These are phyloP conservation scores for Colletotrichum tropicale DNA, from an alignment of 2,329 filamentous ascomycete species.

Conservation along the genomic window DNA sequence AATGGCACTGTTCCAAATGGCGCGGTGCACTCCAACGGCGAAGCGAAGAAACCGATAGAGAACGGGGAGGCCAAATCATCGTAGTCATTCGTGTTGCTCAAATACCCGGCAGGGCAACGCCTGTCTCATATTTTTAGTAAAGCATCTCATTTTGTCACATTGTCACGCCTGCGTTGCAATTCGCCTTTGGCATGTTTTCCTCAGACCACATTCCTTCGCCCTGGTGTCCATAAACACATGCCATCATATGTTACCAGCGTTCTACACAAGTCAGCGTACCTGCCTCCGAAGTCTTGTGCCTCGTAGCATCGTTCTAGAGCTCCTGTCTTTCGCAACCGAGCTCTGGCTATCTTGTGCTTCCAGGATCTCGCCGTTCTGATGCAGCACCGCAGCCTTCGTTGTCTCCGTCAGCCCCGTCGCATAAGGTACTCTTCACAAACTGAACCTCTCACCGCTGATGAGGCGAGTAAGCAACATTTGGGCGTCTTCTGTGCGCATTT, in stretches of 20 bases:
- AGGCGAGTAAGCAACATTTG: not conserved
- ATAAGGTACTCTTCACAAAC: not conserved
- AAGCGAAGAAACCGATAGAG: not conserved
- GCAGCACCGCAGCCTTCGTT: not conserved
- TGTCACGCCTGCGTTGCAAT: not conserved
- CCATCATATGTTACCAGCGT: not conserved
- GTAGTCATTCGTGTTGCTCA: constrained; percentile 8
- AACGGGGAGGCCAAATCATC: constrained; percentile 5
- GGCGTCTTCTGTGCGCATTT: not conserved
- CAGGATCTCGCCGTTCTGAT: not conserved
- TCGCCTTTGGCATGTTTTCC: not conserved
- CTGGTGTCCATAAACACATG: not conserved
- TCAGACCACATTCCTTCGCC: not conserved
- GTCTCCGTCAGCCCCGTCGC: not conserved
- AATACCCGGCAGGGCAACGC: constrained; percentile 18
- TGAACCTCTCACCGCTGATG: not conserved
- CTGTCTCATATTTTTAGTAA: constrained; percentile 15
- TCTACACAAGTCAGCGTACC: not conserved
- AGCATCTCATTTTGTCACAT: constrained; percentile 8
- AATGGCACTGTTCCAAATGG: not conserved
- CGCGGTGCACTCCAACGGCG: not conserved
- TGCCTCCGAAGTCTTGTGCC: not conserved
- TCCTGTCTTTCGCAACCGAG: not conserved
- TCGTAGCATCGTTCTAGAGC: not conserved
- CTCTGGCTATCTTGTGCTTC: not conserved